Base-by-base conservation (phyloP, 164 flowering plant genomes). In the Stephania yunnanensis region DNA sequence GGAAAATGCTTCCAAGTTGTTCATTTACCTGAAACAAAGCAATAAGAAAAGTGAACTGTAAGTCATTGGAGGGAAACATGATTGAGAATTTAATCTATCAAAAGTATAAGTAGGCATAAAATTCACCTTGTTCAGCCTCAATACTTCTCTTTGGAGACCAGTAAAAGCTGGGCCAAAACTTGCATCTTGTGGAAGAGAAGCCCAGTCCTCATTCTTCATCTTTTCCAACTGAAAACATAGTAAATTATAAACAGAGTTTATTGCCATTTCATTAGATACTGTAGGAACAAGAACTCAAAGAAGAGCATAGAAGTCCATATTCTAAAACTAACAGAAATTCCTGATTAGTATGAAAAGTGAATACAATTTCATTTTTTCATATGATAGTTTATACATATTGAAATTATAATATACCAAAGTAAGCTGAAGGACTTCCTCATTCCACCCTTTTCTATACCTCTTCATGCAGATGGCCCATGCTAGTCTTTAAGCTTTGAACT, bases 141-240 rank as follows among this genome's bases (percentile, higher is more conserved):
- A 73, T 58, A 89, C 50, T 74, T 95, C 92, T 74, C 81, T 80
- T 78, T 90, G 87, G 67, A 91, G 77, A 73, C 80, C 91, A 73
- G 85, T 83, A 80, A 73, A 77, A 70, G 55, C 76, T 12, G 81
- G 77, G 65, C 83, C 87, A 71, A 50, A 73, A 78, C 84, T 61
- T 69, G 75, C 84, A 78, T 81, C 87, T 50, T 78, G 79, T 13
- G 80, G 80, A 76, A 83, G 79, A 17, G 87, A 80, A 77, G 70
- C 80, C 71, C 75, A 77, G 73, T 90, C 93, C 81, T 92, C 99
- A 77, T 83, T 84, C 84, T 89, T 95, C 93, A 95, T 86, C 81
- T 82, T 88, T 77, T 95, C 99, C 85, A 95, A 82, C 99, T 95
- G 89, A 85, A 87, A 68, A 65, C 22, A 83, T 22, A 72, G 17